These are phyloP conservation scores for Coemansia sp. DNA, from an alignment of 192 early-diverging fungal species.

Conservation along the genomic window DNA sequence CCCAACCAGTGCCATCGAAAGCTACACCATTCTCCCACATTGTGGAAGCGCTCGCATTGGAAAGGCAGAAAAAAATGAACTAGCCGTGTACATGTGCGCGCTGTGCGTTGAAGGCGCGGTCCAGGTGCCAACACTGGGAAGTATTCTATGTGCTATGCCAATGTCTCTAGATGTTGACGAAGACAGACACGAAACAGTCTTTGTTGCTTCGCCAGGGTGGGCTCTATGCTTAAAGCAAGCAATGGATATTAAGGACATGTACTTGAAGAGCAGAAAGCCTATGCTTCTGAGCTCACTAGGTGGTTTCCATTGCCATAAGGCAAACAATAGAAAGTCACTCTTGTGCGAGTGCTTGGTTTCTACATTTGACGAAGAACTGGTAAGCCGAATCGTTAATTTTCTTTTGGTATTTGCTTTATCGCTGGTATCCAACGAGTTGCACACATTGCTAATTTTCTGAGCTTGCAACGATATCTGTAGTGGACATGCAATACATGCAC, in stretches of 20 bases:
- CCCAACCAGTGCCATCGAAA: neutral
- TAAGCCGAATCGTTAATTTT: neutral
- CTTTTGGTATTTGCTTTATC: neutral
- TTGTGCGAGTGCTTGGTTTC: neutral
- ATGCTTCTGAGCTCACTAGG: neutral
- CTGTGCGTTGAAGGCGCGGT: slow-evolving; percentile 42
- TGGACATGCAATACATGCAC: slow-evolving; percentile 32
- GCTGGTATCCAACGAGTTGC: neutral
- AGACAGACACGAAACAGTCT: slow-evolving; percentile 20
- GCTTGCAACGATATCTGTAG: slow-evolving; percentile 3
- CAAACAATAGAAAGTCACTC: neutral
- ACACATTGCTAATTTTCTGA: neutral
- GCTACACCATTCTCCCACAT: slow-evolving; percentile 33
- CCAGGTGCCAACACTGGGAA: slow-evolving; percentile 36
- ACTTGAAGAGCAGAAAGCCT: neutral
- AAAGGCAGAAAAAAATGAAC: slow-evolving; percentile 8
- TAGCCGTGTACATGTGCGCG: slow-evolving; percentile 28
- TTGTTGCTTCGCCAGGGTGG: slow-evolving; percentile 28
- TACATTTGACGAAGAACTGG: neutral
- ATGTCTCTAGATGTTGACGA: slow-evolving; percentile 30
- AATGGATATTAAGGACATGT: neutral
- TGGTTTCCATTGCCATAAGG: neutral
- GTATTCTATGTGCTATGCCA: slow-evolving; percentile 18
- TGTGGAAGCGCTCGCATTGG: slow-evolving; percentile 43
- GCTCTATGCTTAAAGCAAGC: neutral